These are phyloP conservation scores for Ceratobasidium sp. DNA, from an alignment of 1,284 basidiomycete species.

Conservation along the genomic window DNA sequence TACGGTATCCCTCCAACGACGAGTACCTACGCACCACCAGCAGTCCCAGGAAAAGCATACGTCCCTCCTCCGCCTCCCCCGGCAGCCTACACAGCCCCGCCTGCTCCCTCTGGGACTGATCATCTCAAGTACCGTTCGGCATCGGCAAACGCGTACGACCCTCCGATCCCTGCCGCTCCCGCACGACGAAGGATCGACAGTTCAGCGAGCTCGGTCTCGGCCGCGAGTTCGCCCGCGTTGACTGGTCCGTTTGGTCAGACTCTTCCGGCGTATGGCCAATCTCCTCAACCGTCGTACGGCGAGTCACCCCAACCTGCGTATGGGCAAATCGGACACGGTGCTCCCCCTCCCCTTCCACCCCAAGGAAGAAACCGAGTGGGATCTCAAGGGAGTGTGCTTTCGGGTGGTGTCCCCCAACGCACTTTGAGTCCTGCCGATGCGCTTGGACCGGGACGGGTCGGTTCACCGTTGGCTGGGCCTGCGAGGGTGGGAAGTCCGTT, in stretches of 20 bases:
- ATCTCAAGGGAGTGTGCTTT: constrained; percentile 3
- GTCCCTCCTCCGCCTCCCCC: constrained; percentile 48
- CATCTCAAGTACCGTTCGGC: constrained; percentile 61
- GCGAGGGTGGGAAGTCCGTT: constrained; percentile 13
- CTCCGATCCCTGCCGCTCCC: constrained; percentile 60
- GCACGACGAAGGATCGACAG: constrained; percentile 32
- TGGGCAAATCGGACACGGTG: constrained; percentile 11
- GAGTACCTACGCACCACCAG: background rate
- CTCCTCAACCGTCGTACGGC: background rate
- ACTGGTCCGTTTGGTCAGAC: constrained; percentile 21
- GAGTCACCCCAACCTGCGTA: constrained; percentile 14
- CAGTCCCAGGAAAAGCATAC: constrained; percentile 35
- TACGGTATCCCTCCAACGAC: constrained; percentile 43
- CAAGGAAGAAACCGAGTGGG: background rate
- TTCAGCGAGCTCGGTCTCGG: constrained; percentile 19
- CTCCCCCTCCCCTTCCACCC: constrained; percentile 2
- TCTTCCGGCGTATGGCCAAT: background rate
- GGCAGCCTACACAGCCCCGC: constrained; percentile 44
- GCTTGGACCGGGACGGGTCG: constrained; percentile 9
- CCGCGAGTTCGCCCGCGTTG: constrained; percentile 13
- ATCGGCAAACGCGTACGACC: constrained; percentile 77
- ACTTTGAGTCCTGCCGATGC: constrained; percentile 30
- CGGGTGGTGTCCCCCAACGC: background rate
- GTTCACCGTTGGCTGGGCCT: constrained; percentile 25
- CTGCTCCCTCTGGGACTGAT: constrained; percentile 44